Evolutionary conservation across 805 yeast genomes (phyloP), one percentile per base, ranked within the genome.

Genomic region (Gaillardinia entomophila): DNA sequence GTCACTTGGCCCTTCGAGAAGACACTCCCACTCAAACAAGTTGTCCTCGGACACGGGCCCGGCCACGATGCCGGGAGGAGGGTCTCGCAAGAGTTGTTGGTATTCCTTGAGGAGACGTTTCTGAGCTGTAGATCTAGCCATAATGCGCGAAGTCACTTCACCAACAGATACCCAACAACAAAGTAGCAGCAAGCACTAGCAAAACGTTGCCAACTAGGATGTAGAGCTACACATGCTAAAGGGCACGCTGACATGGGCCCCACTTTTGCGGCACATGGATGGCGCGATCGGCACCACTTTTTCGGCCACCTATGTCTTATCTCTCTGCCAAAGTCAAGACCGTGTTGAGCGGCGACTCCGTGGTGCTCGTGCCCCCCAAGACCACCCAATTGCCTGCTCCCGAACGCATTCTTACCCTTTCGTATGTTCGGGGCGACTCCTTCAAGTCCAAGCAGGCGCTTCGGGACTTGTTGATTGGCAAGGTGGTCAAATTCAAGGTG

Each of bases 1-100:
- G 29, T 75, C 95, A 10, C 77, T 68, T 2, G 95, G 95, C 1
- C 95, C 95, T 44, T 80, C 87, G 27, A 86, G 60, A 36, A 85
- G 61, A 48, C 95, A 86, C 42, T 85, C 94, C 95, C 95, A 86
- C 17, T 68, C 66, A 38, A 83, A 82, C 32, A 86, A 61, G 55
- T 86, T 73, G 42, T 77, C 79, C 47, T 85, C 94, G 15, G 74
- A 61, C 3, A 78, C 66, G 0, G 98, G 98, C 1, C 95, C 95
- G 0, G 98, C 98, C 4, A 88, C 76, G 23, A 90, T 85, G 1
- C 98, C 98, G 19, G 94, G 97, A 0, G 97, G 96, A 0, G 95
- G 82, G 41, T 89, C 95, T 43, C 74, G 75, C 12, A 80, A 65
- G 16, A 92, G 73, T 57, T 87, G 96, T 54, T 86, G 90, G 53